Conservation (phyloP, 768 basidiomycete species). For the Trametes villosa region DNA sequence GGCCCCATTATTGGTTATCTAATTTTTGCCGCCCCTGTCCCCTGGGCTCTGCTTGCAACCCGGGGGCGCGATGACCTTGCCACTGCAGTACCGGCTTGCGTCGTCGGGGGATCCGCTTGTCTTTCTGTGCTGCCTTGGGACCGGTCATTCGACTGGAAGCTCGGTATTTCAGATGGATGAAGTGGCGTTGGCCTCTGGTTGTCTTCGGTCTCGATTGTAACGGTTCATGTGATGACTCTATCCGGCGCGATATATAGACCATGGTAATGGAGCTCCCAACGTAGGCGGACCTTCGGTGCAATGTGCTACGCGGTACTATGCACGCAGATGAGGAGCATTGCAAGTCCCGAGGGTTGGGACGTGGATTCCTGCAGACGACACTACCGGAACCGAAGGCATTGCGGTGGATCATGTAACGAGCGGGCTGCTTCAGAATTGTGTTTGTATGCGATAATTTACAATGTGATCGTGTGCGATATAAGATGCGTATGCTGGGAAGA, state of each 20-base stretch:
- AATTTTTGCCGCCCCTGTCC: constrained; percentile 39
- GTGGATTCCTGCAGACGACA: too few species aligned
- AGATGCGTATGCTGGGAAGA: neutral
- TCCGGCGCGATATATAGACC: too few species aligned
- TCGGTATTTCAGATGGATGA: constrained; percentile 16
- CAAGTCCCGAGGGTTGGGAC: too few species aligned
- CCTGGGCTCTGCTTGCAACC: constrained; percentile 37
- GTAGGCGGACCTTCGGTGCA: too few species aligned
- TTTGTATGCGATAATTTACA: constrained; percentile 22
- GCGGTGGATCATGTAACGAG: neutral
- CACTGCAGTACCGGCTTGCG: constrained; percentile 37
- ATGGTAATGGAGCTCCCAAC: too few species aligned
- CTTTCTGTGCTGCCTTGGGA: constrained; percentile 3
- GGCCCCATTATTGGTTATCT: constrained; percentile 41
- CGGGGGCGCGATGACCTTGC: constrained; percentile 38
- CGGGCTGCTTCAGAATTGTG: neutral
- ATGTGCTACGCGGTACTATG: too few species aligned
- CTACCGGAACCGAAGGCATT: too few species aligned
- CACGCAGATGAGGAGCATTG: too few species aligned
- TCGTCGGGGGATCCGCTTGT: constrained; percentile 35
- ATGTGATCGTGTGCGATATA: constrained; percentile 4
- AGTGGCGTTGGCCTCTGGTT: neutral
- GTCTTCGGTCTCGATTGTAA: too few species aligned
- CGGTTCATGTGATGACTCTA: too few species aligned
- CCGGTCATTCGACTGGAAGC: constrained; percentile 16